phyloP scores from a whole-genome alignment of 2,329 filamentous ascomycete species.

The Lasiodiplodia citricola region DNA sequence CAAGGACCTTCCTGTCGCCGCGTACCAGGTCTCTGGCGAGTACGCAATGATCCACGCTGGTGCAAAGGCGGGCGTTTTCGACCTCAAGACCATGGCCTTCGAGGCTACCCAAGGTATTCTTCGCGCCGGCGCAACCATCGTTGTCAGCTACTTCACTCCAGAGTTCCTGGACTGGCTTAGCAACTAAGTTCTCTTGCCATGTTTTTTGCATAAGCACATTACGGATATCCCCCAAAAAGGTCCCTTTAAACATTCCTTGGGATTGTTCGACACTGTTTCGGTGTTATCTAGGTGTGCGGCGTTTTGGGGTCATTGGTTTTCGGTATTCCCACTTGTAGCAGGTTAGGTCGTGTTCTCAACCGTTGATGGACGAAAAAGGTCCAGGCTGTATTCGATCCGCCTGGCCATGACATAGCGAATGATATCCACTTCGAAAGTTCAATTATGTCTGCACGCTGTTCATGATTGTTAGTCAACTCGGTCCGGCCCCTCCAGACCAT shows the following conservation, averaged over 20 bases:
- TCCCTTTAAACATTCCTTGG: background rate
- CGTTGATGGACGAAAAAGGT: conserved; percentile 10
- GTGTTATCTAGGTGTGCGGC: background rate
- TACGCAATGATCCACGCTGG: conserved; percentile 97
- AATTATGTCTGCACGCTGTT: background rate
- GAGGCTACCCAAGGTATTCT: conserved; percentile 94
- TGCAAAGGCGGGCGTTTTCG: conserved; percentile 95
- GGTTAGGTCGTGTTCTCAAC: background rate
- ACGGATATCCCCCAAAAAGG: background rate
- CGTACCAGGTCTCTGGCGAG: conserved; percentile 96
- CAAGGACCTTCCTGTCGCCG: conserved; percentile 87
- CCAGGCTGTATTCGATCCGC: background rate
- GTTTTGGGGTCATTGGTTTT: background rate
- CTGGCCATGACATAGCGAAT: background rate
- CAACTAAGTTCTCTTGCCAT: conserved; percentile 31
- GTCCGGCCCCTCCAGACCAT: too few species aligned
- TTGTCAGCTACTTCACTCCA: conserved; percentile 93
- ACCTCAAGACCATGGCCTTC: conserved; percentile 91
- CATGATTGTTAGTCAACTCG: too few species aligned
- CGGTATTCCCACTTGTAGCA: conserved; percentile 18
- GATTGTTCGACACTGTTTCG: background rate
- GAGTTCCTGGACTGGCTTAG: conserved; percentile 70
- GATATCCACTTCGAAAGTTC: conserved; percentile 8
- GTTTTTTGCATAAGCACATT: background rate
- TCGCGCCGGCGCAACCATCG: conserved; percentile 88